Percentiles rank a stretch among this genome's conserved stretches.
Conservation (phyloP, 768 basidiomycete species). For the Termitomyces sp. region DNA sequence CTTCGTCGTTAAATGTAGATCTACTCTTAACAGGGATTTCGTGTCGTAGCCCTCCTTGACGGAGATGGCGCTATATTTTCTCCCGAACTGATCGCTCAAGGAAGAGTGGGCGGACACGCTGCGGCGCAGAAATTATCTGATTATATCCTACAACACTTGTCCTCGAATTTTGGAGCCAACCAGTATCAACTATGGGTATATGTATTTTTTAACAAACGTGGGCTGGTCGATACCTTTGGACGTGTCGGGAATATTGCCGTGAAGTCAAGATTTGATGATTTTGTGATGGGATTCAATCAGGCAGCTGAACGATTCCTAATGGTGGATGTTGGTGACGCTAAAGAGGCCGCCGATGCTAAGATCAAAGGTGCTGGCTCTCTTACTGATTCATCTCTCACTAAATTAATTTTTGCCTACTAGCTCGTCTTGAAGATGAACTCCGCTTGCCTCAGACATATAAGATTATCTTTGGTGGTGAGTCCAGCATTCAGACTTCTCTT, state of each 20-base stretch:
- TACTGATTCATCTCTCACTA: neutral
- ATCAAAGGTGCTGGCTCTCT: conserved; percentile 49
- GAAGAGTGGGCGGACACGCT: conserved; percentile 50
- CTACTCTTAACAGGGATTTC: conserved; percentile 29
- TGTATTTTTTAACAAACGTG: conserved; percentile 59
- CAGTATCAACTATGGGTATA: conserved; percentile 57
- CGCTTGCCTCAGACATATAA: conserved; percentile 58
- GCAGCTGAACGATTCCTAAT: conserved; percentile 62
- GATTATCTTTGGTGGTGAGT: conserved; percentile 61
- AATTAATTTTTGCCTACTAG: conserved; percentile 17
- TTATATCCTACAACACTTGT: conserved; percentile 31
- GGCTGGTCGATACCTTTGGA: conserved; percentile 46
- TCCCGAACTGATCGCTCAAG: conserved; percentile 44
- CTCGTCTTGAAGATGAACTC: conserved; percentile 56
- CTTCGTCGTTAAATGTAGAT: neutral
- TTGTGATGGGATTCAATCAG: conserved; percentile 66
- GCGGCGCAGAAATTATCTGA: conserved; percentile 48
- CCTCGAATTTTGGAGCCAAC: conserved; percentile 25
- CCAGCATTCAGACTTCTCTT: neutral
- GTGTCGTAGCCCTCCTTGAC: conserved; percentile 52
- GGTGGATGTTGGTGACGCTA: conserved; percentile 64
- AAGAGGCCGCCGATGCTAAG: conserved; percentile 74
- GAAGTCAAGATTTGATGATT: conserved; percentile 51
- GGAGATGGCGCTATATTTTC: conserved; percentile 64
- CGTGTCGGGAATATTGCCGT: conserved; percentile 30